Base-by-base conservation (phyloP, 192 early-diverging fungal species). In the Powellomyces hirtus region DNA sequence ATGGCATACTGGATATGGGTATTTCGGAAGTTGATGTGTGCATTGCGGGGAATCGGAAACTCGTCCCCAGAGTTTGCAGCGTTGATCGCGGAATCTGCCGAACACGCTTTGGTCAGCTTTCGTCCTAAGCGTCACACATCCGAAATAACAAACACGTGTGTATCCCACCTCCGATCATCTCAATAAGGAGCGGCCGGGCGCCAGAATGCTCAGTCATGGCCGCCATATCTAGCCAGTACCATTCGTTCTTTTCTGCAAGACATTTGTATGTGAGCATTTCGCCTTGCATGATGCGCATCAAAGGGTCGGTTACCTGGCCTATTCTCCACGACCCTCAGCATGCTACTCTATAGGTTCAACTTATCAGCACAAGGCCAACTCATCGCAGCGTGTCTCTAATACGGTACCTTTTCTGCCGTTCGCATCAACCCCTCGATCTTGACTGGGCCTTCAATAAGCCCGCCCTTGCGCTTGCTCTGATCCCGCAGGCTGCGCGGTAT, bases 1-100 rank as follows among this genome's bases (percentile, higher is more conserved):
- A 95, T 79, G 13, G 90, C 82, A 62, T 97, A 97, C 70, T 89
- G 86, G 30, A 93, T 73, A 68, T 97, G 95, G 64, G 88, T 86
- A 71, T 97, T 97, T 26, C 88, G 80, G 56, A 95, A 84, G 49
- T 92, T 89, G 34, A 94, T 85, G 34, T 81, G 79, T 34, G 88
- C 79, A 4, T 84, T 85, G 44, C 88, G 81, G 44, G 89, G 87
- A 10, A 93, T 76, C 1, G 94, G 94, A 49, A 91, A 79, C 16
- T 89, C 86, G 26, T 77, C 75, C 24, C 83, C 74, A 31, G 80
- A 79, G 38, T 83, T 59, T 26, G 75, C 20, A 61, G 31, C 38
- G 53, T 89, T 84, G 40, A 79, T 57, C 8, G 26, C 59, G 38
- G 72, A 73, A 64, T 71, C 57, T 63, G 42, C 16, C 18, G 24